These are phyloP conservation scores for Mycena belliarum DNA, from an alignment of 768 basidiomycete genomes.

Conservation along the genomic window DNA sequence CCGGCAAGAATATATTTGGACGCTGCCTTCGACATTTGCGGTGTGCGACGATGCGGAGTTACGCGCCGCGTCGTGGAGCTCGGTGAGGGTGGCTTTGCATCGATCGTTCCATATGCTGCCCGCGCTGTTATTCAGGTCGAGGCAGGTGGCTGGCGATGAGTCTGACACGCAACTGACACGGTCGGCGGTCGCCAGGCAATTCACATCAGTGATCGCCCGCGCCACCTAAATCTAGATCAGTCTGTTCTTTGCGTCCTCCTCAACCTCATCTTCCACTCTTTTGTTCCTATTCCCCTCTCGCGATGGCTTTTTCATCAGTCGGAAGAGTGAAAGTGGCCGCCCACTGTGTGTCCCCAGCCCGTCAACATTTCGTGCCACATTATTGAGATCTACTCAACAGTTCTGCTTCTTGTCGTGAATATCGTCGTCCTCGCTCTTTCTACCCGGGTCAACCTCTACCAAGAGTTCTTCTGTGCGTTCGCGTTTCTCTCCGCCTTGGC, in stretches of 20 bases:
- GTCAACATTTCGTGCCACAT: too few relatives aligned
- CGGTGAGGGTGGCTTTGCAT: too few relatives aligned
- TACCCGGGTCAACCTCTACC: constrained; percentile 54
- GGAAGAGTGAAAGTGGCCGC: constrained; percentile 23
- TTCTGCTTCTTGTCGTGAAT: constrained; percentile 45
- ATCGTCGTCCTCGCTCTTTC: constrained; percentile 54
- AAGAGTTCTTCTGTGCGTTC: constrained; percentile 62
- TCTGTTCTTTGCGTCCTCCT: background rate
- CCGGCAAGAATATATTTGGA: too few relatives aligned
- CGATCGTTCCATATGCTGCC: too few relatives aligned
- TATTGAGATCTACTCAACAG: constrained; percentile 26
- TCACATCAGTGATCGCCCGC: background rate
- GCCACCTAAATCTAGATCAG: too few relatives aligned
- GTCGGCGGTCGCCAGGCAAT: background rate
- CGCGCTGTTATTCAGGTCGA: too few relatives aligned
- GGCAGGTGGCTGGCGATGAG: too few relatives aligned
- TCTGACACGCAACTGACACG: too few relatives aligned
- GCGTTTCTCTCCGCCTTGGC: background rate
- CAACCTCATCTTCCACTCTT: constrained; percentile 17
- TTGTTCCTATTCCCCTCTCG: constrained; percentile 3
- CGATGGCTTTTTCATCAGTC: constrained; percentile 22
- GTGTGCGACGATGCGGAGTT: too few relatives aligned
- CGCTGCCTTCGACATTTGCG: too few relatives aligned
- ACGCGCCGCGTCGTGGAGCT: too few relatives aligned
- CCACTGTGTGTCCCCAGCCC: constrained; percentile 11